Evolutionary conservation across 306 rosid genomes (phyloP), one percentile per base, ranked within the genome.

Genomic region (Elaeagnus macrophylla): DNA sequence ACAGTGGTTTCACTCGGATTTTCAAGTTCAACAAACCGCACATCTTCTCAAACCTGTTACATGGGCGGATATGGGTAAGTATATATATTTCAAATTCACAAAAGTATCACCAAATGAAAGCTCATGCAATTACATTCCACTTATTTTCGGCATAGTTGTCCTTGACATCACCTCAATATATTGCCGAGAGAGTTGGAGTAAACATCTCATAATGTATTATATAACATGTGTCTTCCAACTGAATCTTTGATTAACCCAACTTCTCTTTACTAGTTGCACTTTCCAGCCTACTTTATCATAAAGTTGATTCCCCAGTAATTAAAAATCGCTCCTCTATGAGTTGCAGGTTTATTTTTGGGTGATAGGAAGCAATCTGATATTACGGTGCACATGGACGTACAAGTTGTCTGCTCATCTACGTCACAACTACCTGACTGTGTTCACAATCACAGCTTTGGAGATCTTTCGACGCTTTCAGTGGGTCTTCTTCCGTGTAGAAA

Each of bases 341-440:
- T 65, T 71, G 68, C 95, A 93, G 99, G 94, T 93, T 49, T 87
- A 80, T 66, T 32, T 84, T 64, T 93, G 96, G 99, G 99, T 87
- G 72, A 71, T 93, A 45, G 83, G 82, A 59, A 93, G 96, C 77
- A 93, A 93, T 75, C 83, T 87, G 71, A 56, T 93, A 61, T 57
- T 93, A 69, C 96, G 99, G 37, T 93, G 99, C 77, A 79, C 99
- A 0, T 93, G 99, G 99, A 93, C 99, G 12, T 93, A 93, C 72
- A 93, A 93, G 88, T 77, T 93, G 32, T 93, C 99, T 54, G 83
- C 99, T 39, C 99, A 93, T 87, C 95, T 93, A 54, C 99, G 99
- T 35, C 95, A 93, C 77, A 93, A 93, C 65, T 85, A 93, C 65
- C 82, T 87, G 40, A 93, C 99, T 0, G 95, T 93, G 38, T 93